Percentiles rank a stretch among this genome's conserved stretches.
Evolutionary conservation across 805 yeast genomes (phyloP).

Genomic region (Candida suzukii): DNA sequence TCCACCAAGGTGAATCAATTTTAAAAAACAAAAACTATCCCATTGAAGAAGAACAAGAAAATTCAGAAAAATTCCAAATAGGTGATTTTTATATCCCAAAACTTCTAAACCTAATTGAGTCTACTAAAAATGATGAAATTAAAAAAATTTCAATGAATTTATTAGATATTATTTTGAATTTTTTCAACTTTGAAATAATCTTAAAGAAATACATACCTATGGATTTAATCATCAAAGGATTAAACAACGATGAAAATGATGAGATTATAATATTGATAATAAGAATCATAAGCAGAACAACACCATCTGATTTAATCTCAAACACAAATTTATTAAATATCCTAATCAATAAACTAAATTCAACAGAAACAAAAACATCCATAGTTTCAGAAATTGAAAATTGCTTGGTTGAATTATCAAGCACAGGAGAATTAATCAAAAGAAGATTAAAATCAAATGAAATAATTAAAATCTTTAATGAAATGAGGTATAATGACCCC

Average conservation of each 20-base stretch:
- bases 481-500: constrained; percentile 15
- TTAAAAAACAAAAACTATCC: not conserved
- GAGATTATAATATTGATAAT: constrained; percentile 20
- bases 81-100: constrained; percentile 7
- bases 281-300: constrained; percentile 17
- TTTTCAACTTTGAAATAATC: constrained; percentile 22
- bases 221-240: constrained; percentile 22
- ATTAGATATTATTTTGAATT: no score
- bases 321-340: constrained; percentile 21
- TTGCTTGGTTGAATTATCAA: constrained; percentile 14
- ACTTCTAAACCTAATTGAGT: constrained; percentile 14
- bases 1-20: not conserved
- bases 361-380: constrained; percentile 11
- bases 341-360: constrained; percentile 16
- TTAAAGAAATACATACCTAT: constrained; percentile 13
- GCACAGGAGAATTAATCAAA: constrained; percentile 22
- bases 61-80: not conserved
- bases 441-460: constrained; percentile 21
- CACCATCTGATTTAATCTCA: constrained; percentile 27
- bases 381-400: constrained; percentile 17
- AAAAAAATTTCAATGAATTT: constrained; percentile 13
- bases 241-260: constrained; percentile 17
- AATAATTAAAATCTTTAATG: constrained; percentile 12
- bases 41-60: not conserved
- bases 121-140: constrained; percentile 14